Evolutionary conservation across 208 protist species (phyloP).

Genomic region (Wallacemonas sp.): DNA sequence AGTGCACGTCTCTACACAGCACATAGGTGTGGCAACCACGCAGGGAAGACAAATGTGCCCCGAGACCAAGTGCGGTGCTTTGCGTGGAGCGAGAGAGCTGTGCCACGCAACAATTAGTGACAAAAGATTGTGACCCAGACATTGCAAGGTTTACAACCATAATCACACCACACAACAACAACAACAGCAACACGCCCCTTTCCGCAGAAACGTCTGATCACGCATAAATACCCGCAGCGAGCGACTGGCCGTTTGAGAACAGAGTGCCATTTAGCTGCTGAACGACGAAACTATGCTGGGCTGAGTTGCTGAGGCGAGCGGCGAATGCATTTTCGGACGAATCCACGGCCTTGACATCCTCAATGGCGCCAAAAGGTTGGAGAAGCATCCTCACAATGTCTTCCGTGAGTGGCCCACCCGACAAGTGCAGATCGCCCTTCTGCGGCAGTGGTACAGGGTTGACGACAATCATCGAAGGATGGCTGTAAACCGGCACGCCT

Average conservation of each 20-base stretch:
- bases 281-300: slow-evolving; percentile 50
- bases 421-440: slow-evolving; percentile 76
- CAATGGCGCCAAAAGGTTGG: slow-evolving; percentile 65
- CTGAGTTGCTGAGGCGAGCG: slow-evolving; percentile 55
- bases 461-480: slow-evolving; percentile 26
- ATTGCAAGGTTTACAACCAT: no score
- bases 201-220: slow-evolving; percentile 21
- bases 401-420: slow-evolving; percentile 51
- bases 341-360: slow-evolving; percentile 44
- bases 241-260: slow-evolving; percentile 73
- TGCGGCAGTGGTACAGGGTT: slow-evolving; percentile 33
- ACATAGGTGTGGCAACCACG: not conserved
- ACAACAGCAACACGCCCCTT: no score
- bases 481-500: slow-evolving; percentile 22
- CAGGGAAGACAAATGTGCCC: no score
- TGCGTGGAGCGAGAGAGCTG: no score
- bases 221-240: slow-evolving; percentile 64
- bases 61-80: no score
- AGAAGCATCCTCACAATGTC: slow-evolving; percentile 53
- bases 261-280: slow-evolving; percentile 76
- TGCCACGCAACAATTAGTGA: no score
- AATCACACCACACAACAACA: no score
- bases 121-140: no score
- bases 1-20: no score
- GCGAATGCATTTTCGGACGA: slow-evolving; percentile 38